phyloP scores from a whole-genome alignment of 176 grass and related monocot species.

The Pharus latifolius region DNA sequence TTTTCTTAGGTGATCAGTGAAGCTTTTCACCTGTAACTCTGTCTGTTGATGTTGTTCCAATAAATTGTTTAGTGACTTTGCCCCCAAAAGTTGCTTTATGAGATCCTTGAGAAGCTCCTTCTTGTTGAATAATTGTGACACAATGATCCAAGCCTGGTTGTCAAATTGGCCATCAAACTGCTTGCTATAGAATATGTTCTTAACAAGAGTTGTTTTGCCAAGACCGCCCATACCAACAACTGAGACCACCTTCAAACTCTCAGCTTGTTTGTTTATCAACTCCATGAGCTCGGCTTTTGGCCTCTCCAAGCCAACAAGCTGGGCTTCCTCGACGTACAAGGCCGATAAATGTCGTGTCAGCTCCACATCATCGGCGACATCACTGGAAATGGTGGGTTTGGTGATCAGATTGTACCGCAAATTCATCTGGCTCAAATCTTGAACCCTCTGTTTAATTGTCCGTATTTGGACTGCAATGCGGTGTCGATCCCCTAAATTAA shows the following conservation, averaged over 20 bases:
- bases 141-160: too few relatives aligned
- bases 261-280: background rate
- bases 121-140: background rate
- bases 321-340: background rate
- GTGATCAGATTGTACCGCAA: background rate
- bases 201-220: constrained; percentile 8
- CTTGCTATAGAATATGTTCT: background rate
- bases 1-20: too few relatives aligned
- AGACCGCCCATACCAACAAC: constrained; percentile 8
- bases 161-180: background rate
- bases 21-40: too few relatives aligned
- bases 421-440: background rate
- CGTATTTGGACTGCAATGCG: background rate
- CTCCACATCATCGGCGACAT: background rate
- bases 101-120: background rate
- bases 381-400: background rate
- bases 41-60: too few relatives aligned
- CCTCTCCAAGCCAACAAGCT: background rate
- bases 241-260: background rate
- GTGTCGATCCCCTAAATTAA: background rate
- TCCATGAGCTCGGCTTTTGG: background rate
- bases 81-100: background rate
- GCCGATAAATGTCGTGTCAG: background rate
- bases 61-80: too few relatives aligned
- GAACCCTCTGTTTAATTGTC: background rate